Evolutionary conservation across 257 asterid species (phyloP).

Genomic region (Ligustrum vulgare): DNA sequence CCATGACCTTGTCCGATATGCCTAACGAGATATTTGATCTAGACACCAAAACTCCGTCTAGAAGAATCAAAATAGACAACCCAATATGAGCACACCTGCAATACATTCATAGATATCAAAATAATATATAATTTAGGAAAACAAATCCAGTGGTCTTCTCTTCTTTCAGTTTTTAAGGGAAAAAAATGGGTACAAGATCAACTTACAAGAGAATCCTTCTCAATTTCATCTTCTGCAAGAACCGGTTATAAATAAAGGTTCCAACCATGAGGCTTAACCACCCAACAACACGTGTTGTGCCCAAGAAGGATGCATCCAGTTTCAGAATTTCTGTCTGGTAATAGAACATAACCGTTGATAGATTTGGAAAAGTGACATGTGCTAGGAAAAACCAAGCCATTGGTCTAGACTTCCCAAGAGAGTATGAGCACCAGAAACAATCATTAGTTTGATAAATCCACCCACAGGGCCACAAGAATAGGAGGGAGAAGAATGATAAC

Average conservation of each 20-base stretch:
- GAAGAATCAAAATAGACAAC: conserved; percentile 53
- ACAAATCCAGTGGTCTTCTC: not conserved
- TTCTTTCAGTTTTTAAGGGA: not conserved
- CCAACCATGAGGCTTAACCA: conserved; percentile 96
- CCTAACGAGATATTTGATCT: conserved; percentile 60
- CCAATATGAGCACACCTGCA: conserved; percentile 84
- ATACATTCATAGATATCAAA: conserved; percentile 8
- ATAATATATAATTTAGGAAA: not conserved
- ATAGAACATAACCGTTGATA: conserved; percentile 85
- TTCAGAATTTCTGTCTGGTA: conserved; percentile 83
- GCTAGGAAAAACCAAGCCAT: conserved; percentile 98
- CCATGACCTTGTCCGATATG: conserved; percentile 70
- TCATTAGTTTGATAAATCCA: conserved; percentile 25
- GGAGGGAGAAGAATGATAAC: not conserved
- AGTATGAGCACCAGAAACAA: conserved; percentile 21
- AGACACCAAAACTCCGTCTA: conserved; percentile 71
- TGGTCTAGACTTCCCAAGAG: conserved; percentile 60
- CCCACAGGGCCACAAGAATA: conserved; percentile 4
- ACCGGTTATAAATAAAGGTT: conserved; percentile 72
- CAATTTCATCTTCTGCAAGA: conserved; percentile 74
- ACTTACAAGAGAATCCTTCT: conserved; percentile 82
- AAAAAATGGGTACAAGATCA: conserved; percentile 21
- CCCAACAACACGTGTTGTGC: conserved; percentile 85
- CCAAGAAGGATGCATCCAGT: conserved; percentile 90
- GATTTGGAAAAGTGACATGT: conserved; percentile 79